Percentiles rank a stretch among this genome's conserved stretches.
Conservation (phyloP, 2,329 filamentous ascomycete genomes). For the Phoma sp. region DNA sequence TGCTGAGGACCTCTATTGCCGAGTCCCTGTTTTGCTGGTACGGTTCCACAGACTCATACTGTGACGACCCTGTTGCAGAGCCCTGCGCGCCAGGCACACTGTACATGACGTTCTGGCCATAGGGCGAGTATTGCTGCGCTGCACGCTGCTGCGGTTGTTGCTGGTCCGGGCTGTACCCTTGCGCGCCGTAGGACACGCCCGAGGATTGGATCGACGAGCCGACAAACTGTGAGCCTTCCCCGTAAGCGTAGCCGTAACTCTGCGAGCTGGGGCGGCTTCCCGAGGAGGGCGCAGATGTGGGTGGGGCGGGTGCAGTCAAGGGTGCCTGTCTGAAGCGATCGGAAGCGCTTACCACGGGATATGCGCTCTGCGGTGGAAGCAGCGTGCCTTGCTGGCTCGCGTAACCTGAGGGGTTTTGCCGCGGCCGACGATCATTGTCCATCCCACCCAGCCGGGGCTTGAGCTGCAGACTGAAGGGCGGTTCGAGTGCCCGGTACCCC, state of each 20-base stretch:
- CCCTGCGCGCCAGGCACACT: slow-evolving; percentile 61
- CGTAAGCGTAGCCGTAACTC: slow-evolving; percentile 59
- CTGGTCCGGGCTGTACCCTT: slow-evolving; percentile 66
- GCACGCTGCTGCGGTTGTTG: slow-evolving; percentile 60
- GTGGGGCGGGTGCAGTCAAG: slow-evolving; percentile 51
- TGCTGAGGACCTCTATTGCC: slow-evolving; percentile 77
- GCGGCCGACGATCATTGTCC: slow-evolving; percentile 76
- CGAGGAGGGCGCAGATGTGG: slow-evolving; percentile 50
- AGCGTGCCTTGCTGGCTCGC: slow-evolving; percentile 57
- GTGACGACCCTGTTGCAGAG: slow-evolving; percentile 58
- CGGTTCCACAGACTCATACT: slow-evolving; percentile 77
- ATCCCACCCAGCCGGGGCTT: slow-evolving; percentile 68
- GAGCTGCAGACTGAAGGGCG: slow-evolving; percentile 62
- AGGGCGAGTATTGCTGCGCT: slow-evolving; percentile 56
- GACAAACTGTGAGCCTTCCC: slow-evolving; percentile 61
- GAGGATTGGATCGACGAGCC: slow-evolving; percentile 59
- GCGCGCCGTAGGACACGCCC: slow-evolving; percentile 65
- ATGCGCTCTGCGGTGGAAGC: slow-evolving; percentile 52
- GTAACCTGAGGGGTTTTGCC: slow-evolving; percentile 74
- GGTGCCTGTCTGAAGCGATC: slow-evolving; percentile 58
- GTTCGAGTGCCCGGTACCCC: slow-evolving; percentile 66
- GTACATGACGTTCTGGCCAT: slow-evolving; percentile 77
- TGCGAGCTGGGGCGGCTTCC: slow-evolving; percentile 49
- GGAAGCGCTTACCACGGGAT: slow-evolving; percentile 53
- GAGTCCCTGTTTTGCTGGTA: slow-evolving; percentile 73